Evolutionary conservation across 148 eudicot genomes (phyloP), one percentile per base, ranked within the genome.

Genomic region (Silene latifolia): DNA sequence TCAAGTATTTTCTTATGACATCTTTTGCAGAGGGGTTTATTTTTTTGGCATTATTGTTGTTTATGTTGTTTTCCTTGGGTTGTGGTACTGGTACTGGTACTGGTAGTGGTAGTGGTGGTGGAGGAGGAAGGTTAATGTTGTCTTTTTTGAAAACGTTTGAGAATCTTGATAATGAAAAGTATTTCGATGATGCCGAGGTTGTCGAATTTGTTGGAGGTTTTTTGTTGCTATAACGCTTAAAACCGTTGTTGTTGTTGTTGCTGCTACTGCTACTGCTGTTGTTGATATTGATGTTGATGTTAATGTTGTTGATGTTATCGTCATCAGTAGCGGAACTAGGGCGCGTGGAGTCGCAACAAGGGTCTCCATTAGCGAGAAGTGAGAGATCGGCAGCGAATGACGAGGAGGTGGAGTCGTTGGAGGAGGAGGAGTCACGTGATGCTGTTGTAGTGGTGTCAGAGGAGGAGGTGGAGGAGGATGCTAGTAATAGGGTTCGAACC

Each of bases 151-250:
- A 91, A 3, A 88, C 92, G 54, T 82, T 81, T 1, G 91, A 90
- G 88, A 94, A 79, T 83, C 89, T 83, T 0, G 98, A 84, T 5
- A 93, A 74, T 0, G 89, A 88, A 58, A 89, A 93, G 77, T 86
- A 86, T 61, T 86, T 88, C 14, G 82, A 21, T 14, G 69, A 20
- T n/a, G 74, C 53, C 53, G 79, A 71, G 11, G 81, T 2, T 21
- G 66, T 8, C 18, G 76, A 32, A 32, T 68, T 69, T 15, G 75
- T 69, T 68, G 81, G 3, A 59, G 73, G 74, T 67, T 60, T 27
- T 1, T 72, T 35, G 35, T 42, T 7, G 51, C 7, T 9, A 3
- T 4, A 7, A 13, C 48, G 63, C 54, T 72, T 72, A 24, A 39
- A 18, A 20, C 19, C 12, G 65, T 32, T 72, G 46, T 58, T 72